A percentile compares a stretch with the other conserved stretches of the same genome.
Conservation (phyloP, 1,284 basidiomycete genomes). For the Albatrellus sp. region DNA sequence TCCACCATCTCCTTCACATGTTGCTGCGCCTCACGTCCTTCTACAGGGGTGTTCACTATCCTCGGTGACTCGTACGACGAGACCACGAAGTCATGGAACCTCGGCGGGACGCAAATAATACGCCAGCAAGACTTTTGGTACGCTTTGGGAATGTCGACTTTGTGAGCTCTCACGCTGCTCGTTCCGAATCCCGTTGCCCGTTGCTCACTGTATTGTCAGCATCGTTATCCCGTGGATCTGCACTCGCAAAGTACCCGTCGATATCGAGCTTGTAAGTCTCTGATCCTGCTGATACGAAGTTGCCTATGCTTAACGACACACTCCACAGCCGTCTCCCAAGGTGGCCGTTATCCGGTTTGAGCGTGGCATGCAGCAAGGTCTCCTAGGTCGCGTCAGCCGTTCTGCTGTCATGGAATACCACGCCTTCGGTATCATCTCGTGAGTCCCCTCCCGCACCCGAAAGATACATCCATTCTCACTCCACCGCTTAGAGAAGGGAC, state of each 20-base stretch:
- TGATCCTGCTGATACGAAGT: background rate
- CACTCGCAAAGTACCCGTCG: slow-evolving; percentile 58
- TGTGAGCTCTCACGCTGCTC: slow-evolving; percentile 43
- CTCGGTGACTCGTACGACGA: slow-evolving; percentile 49
- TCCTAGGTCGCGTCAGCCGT: slow-evolving; percentile 44
- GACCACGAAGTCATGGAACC: slow-evolving; percentile 39
- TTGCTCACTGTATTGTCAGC: slow-evolving; percentile 20
- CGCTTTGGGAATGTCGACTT: slow-evolving; percentile 55
- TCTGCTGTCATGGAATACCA: slow-evolving; percentile 49
- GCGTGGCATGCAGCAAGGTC: slow-evolving; percentile 53
- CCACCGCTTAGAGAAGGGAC: slow-evolving; percentile 40
- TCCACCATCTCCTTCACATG: background rate
- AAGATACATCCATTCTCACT: slow-evolving; percentile 8
- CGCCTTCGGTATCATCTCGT: slow-evolving; percentile 50
- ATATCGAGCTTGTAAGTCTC: slow-evolving; percentile 55
- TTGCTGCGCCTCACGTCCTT: background rate
- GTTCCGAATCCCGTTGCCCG: background rate
- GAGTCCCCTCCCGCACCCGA: slow-evolving; percentile 11
- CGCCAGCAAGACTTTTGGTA: slow-evolving; percentile 69
- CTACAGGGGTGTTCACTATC: slow-evolving; percentile 52
- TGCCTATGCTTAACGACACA: background rate
- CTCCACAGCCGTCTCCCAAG: slow-evolving; percentile 41
- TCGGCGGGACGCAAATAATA: slow-evolving; percentile 38
- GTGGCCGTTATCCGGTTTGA: slow-evolving; percentile 47
- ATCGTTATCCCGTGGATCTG: slow-evolving; percentile 67